Evolutionary conservation across 352 stramenopile species (phyloP), one percentile per base, ranked within the genome.

Genomic region (Saprolegnia parasitica): DNA sequence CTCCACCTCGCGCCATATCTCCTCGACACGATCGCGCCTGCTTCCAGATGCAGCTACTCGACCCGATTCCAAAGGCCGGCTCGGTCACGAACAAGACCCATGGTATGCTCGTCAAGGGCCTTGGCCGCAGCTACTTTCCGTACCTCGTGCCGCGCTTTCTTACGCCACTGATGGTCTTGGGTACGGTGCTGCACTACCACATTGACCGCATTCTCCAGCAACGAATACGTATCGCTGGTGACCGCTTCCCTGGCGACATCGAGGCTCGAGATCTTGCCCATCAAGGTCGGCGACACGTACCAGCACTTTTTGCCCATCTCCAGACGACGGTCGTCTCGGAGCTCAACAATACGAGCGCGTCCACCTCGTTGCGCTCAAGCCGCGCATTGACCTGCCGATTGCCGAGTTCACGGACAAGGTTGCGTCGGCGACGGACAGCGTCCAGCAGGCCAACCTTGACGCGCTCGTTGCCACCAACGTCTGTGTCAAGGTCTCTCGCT

Each of bases 291-390:
- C 40, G 86, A 96, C 20, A 91, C 92, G 32, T 84, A 99, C 20
- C 97, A 98, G 78, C 96, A 97, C 18, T 99, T 99, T 78, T 81
- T 99, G 64, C 97, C 98, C 98, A 99, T 81, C 89, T 99, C 62
- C 97, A 99, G 78, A 99, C 97, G 2, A 99, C 97, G 4, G 99
- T 99, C 74, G 92, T 99, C 50, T 99, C 99, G 81, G 95, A 96
- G 42, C 78, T 99, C n/a, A 98, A 97, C 72, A 97, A 99, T 81
- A 87, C 89, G n/a, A 94, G 84, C 11, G 89, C 91, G 37, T 87
- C 29, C 86, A 98, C 32, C 81, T 99, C 9, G 97, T 99, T 73
- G 88, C 87, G 60, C 74, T 99, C 11, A 97, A 92, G 46, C 96
- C 93, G 62, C 88, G 96, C 50, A 91, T 99, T 37, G 97, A 99